Conservation (phyloP, 2,329 filamentous ascomycete genomes). For the Nannizzia gypsea region DNA sequence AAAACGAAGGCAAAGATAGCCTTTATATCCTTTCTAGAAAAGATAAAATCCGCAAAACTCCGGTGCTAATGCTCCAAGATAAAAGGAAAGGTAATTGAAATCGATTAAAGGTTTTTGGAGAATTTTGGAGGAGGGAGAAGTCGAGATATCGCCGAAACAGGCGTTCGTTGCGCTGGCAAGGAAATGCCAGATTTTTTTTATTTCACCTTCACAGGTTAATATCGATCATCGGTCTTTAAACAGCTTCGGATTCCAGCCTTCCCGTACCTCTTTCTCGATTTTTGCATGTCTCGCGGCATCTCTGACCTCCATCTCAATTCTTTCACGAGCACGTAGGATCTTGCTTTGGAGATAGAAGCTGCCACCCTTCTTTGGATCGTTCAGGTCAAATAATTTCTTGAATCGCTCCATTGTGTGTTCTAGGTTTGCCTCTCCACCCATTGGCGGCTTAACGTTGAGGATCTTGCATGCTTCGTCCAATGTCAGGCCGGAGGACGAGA, state of each 20-base stretch:
- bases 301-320: slow-evolving; percentile 76
- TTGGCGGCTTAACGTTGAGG: slow-evolving; percentile 83
- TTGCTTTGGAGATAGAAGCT: slow-evolving; percentile 99
- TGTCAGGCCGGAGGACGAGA: slow-evolving; percentile 62
- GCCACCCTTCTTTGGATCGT: slow-evolving; percentile 89
- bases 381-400: slow-evolving; percentile 87
- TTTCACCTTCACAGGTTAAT: slow-evolving; percentile 3
- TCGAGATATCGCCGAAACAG: not conserved
- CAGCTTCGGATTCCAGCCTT: slow-evolving; percentile 89
- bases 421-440: slow-evolving; percentile 62
- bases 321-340: slow-evolving; percentile 76
- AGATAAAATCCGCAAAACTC: not conserved
- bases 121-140: not conserved
- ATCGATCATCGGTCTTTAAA: slow-evolving; percentile 64
- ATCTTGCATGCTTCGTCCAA: slow-evolving; percentile 96
- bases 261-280: slow-evolving; percentile 64
- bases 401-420: slow-evolving; percentile 75
- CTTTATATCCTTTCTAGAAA: not conserved
- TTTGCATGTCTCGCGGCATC: slow-evolving; percentile 59
- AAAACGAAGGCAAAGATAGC: not conserved
- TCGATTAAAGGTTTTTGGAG: not conserved
- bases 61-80: slow-evolving; percentile 2
- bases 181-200: not conserved
- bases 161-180: not conserved
- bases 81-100: not conserved